phyloP scores from a whole-genome alignment of 2,329 filamentous ascomycete species.

The Fusarium guadeloupense region DNA sequence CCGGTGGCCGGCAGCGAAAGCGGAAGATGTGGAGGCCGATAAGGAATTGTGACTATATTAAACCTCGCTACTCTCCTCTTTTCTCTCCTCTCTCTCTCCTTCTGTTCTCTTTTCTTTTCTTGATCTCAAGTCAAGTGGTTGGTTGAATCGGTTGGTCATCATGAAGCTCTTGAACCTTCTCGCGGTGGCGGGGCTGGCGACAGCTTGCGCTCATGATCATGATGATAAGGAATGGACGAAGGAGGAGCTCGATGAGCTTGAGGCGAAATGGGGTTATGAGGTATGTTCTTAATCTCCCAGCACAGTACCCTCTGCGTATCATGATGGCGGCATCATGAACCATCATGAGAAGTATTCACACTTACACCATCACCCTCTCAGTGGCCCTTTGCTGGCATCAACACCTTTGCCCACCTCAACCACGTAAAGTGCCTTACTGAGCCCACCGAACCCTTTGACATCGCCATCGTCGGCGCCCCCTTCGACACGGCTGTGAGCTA shows the following conservation, averaged over 20 bases:
- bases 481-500: conserved; percentile 80
- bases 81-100: not conserved
- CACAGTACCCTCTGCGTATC: not conserved
- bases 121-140: not conserved
- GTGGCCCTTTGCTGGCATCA: conserved; percentile 74
- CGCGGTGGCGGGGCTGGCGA: conserved; percentile 40
- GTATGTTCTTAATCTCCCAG: conserved; percentile 48
- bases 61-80: conserved; percentile 4
- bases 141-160: not conserved
- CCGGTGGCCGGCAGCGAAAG: conserved; percentile 16
- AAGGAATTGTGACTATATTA: conserved; percentile 27
- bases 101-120: not conserved
- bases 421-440: conserved; percentile 75
- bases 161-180: conserved; percentile 47
- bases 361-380: conserved; percentile 25
- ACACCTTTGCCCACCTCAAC: conserved; percentile 76
- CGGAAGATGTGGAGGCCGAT: conserved; percentile 16
- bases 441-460: conserved; percentile 71
- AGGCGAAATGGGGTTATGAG: conserved; percentile 67
- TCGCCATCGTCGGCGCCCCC: conserved; percentile 75
- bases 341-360: not conserved
- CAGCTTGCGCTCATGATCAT: conserved; percentile 45
- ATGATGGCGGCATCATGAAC: not conserved
- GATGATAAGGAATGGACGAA: conserved; percentile 57
- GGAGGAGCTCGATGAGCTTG: conserved; percentile 62